Evolutionary conservation across 345 rosid species (phyloP), one percentile per base, ranked within the genome.

Genomic region (Atalantia buxifolia): DNA sequence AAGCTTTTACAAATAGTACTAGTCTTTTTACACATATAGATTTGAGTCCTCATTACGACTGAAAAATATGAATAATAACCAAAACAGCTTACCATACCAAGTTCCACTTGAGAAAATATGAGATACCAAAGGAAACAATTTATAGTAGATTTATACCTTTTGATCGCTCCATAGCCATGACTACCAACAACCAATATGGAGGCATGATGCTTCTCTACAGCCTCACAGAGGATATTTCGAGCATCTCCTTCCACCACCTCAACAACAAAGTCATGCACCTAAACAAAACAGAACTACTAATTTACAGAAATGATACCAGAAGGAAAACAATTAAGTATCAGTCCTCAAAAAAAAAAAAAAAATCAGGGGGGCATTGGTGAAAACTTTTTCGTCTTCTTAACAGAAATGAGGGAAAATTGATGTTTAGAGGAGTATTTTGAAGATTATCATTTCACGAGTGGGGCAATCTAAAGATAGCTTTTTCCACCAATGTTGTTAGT

Each of bases 81-180:
- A 42, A 69, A 42, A 42, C 27, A 25, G 12, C 25, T 68, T 35
- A 13, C 22, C 9, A 42, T 7, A 55, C 25, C 12, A n/a, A 67
- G 28, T 45, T 45, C 50, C 50, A 45, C 4, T 45, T 1, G 19
- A n/a, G 6, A 65, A n/a, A 40, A 12, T 38, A 10, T 1, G 19
- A 38, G 21, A 67, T 1, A 9, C 13, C 36, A 5, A 1, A 4
- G 16, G 36, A 27, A 63, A 30, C 67, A 63, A 14, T 38, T 14
- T 30, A 63, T 7, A 31, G 38, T 69, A 4, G 19, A 42, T 30
- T 1, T 19, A 16, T 70, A 91, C 99, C 98, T 92, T 85, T 94
- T 97, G 69, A 97, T 88, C 74, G 98, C 93, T 84, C 99, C 99
- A 83, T 97, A 90, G 24, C 99, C 99, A 83, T 94, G 99, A 79